Evolutionary conservation across 257 asterid species (phyloP), one percentile per base, ranked within the genome.

Genomic region (Datura wrightii): DNA sequence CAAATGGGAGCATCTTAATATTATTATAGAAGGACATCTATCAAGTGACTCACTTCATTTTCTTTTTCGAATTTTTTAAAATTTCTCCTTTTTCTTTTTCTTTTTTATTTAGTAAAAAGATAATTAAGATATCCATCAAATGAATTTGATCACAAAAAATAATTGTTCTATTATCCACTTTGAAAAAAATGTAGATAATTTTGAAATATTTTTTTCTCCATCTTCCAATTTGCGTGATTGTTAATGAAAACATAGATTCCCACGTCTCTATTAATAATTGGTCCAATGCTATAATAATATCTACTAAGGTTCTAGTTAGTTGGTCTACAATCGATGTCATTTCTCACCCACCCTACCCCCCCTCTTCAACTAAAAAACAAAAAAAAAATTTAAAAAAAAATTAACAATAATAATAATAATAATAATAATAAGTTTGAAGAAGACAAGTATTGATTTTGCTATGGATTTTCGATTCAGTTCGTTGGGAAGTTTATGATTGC

Each of bases 271-370:
- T 6, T 14, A 50, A 50, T 11, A 48, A 76, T 76, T 24, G 60
- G 81, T 76, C 81, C 81, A 60, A 50, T 24, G 62, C 44, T 76
- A 50, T 76, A 76, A 50, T 76, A 76, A 76, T 76, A 50, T 14
- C 81, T 50, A 54, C 46, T 50, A 76, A 31, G 24, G 62, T 76
- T 76, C 46, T 24, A 76, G 50, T 50, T 18, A 76, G 8, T 31
- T 76, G 42, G 19, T 48, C 56, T 5, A 31, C 8, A 74, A 74
- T 74, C 24, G 81, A 74, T 48, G 59, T 31, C 80, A 74, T 74
- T 48, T 14, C 59, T 48, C 41, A 74, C 59, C 58, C 59, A 19
- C 19, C 80, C 39, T 6, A 19, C 58, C 59, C 80, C 11, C 19
- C 72, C 44, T 11, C 8, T 2, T 10, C 72, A 65, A 34, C 39